Evolutionary conservation across 805 yeast species (phyloP).

Genomic region (Torulaspora quercuum): DNA sequence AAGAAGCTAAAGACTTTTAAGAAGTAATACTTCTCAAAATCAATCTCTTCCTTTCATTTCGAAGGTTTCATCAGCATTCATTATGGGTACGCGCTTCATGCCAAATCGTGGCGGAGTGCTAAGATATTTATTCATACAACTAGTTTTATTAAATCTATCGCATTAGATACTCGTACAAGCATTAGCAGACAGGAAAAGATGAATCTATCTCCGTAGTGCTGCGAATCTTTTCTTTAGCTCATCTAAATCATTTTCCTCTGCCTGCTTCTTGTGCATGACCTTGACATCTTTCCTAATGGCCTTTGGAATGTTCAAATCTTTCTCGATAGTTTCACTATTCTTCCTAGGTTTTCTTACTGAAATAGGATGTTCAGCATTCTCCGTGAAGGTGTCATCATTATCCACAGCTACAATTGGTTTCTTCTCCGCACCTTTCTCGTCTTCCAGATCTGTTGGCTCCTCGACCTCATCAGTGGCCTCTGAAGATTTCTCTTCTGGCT

Average conservation of each 20-base stretch:
- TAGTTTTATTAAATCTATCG: too few species aligned
- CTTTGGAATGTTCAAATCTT: slow-evolving; percentile 41
- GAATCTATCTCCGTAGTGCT: slow-evolving; percentile 56
- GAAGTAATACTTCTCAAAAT: background rate
- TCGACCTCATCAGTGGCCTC: slow-evolving; percentile 23
- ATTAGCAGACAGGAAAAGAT: too few species aligned
- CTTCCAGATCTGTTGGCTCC: slow-evolving; percentile 2
- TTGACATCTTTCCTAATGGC: slow-evolving; percentile 40
- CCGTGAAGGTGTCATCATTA: slow-evolving; percentile 29
- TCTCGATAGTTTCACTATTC: slow-evolving; percentile 41
- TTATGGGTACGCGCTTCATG: background rate
- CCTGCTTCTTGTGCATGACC: slow-evolving; percentile 25
- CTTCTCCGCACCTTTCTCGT: slow-evolving; percentile 20
- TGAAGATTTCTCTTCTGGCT: slow-evolving; percentile 28
- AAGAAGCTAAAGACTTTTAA: slow-evolving; percentile 47
- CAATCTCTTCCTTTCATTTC: background rate
- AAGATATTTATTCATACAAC: too few species aligned
- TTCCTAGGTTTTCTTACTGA: slow-evolving; percentile 43
- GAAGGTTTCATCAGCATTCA: slow-evolving; percentile 2
- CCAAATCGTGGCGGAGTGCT: background rate
- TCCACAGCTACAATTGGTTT: slow-evolving; percentile 40
- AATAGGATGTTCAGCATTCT: slow-evolving; percentile 39
- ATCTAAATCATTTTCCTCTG: slow-evolving; percentile 51
- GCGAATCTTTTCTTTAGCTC: slow-evolving; percentile 69
- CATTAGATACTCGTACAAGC: too few species aligned